Percentiles rank a stretch among this genome's conserved stretches.
These are phyloP conservation scores for Fonsecaea nubica DNA, from an alignment of 2,329 filamentous ascomycete genomes.

Conservation along the genomic window DNA sequence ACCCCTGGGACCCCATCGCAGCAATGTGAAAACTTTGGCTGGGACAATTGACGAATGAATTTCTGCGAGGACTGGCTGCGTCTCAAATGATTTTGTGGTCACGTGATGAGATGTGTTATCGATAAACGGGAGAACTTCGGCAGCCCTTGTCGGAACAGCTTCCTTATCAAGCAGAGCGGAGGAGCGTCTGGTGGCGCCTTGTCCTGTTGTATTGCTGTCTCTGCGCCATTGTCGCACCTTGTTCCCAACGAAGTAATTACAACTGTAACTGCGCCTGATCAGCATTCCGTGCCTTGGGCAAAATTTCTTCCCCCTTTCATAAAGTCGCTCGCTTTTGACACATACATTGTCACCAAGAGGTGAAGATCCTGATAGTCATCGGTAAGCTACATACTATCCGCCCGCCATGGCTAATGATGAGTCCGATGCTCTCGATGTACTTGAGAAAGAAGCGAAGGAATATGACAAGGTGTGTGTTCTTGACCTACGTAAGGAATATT, in stretches of 20 bases:
- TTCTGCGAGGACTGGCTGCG: neutral
- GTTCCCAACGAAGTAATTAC: neutral
- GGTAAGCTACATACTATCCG: constrained; percentile 39
- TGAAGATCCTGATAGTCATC: constrained; percentile 20
- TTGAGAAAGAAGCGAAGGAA: constrained; percentile 85
- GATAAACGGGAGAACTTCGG: constrained; percentile 20
- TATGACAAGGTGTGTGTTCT: constrained; percentile 76
- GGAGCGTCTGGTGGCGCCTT: too few species aligned
- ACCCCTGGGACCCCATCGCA: constrained; percentile 28
- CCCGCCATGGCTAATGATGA: constrained; percentile 65
- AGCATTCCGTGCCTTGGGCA: neutral
- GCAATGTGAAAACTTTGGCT: neutral
- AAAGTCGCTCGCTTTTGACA: neutral
- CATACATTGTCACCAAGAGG: neutral
- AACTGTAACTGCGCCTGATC: neutral
- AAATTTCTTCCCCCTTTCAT: neutral
- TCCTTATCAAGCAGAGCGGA: neutral
- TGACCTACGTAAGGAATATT: constrained; percentile 31
- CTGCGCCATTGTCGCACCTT: neutral
- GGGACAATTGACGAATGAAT: neutral
- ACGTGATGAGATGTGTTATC: constrained; percentile 17
- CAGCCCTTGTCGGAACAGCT: constrained; percentile 14
- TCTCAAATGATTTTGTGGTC: constrained; percentile 15
- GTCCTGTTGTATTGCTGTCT: neutral
- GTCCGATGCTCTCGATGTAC: constrained; percentile 76